Percentiles rank a stretch among this genome's conserved stretches.
These are phyloP conservation scores for Wickerhamomyces queroliae DNA, from an alignment of 805 yeast genomes.

Conservation along the genomic window DNA sequence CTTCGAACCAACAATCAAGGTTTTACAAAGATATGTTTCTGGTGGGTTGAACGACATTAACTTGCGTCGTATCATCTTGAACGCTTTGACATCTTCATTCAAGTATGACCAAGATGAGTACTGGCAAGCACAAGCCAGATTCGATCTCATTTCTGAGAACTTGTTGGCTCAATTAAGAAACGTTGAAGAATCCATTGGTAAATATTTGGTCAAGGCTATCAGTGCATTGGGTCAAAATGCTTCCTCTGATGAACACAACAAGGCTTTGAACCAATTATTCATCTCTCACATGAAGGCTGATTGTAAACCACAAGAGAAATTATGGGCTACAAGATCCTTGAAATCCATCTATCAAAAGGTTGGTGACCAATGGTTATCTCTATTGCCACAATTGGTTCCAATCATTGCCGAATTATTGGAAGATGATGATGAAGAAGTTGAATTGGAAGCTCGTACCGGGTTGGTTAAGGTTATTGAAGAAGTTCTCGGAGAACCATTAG, in stretches of 20 bases:
- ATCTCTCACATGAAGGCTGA: constrained; percentile 64
- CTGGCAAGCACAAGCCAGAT: constrained; percentile 87
- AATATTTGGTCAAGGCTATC: constrained; percentile 73
- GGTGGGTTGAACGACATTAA: constrained; percentile 41
- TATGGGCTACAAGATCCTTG: constrained; percentile 77
- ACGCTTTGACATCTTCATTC: constrained; percentile 74
- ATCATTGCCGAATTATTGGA: constrained; percentile 91
- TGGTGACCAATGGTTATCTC: constrained; percentile 90
- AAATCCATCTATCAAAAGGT: constrained; percentile 81
- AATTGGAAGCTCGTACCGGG: constrained; percentile 83
- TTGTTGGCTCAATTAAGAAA: constrained; percentile 60
- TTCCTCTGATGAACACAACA: constrained; percentile 70
- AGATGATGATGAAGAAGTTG: constrained; percentile 93
- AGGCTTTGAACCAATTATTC: constrained; percentile 58
- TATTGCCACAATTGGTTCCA: constrained; percentile 93
- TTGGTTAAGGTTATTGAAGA: constrained; percentile 87
- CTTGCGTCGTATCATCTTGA: constrained; percentile 67
- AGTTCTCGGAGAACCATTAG: constrained; percentile 92
- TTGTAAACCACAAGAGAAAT: constrained; percentile 51
- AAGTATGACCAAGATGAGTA: constrained; percentile 89
- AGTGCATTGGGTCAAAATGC: constrained; percentile 70
- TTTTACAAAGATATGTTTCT: constrained; percentile 45
- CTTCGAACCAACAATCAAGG: constrained; percentile 59
- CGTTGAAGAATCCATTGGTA: constrained; percentile 72
- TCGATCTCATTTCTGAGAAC: constrained; percentile 59